These are phyloP conservation scores for Talaromyces funiculosus DNA, from an alignment of 2,329 filamentous ascomycete species.

Conservation along the genomic window DNA sequence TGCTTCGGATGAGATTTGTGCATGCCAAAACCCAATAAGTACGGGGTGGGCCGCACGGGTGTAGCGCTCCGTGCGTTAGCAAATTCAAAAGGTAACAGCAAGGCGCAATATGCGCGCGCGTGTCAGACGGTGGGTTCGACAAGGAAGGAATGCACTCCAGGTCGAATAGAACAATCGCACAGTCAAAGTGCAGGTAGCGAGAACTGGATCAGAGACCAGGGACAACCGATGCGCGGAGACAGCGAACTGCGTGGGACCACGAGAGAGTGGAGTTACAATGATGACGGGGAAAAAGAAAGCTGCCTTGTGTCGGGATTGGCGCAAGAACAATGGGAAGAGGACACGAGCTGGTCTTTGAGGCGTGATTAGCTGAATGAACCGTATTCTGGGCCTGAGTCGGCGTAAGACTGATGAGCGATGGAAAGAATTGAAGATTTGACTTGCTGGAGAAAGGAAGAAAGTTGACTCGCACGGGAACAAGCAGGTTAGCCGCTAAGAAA, in stretches of 20 bases:
- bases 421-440: not conserved
- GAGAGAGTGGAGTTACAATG: slow-evolving; percentile 13
- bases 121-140: not conserved
- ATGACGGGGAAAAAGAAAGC: not conserved
- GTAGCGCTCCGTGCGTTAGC: slow-evolving; percentile 10
- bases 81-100: slow-evolving; percentile 1
- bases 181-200: not conserved
- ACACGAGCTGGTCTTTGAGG: not conserved
- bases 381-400: not conserved
- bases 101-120: not conserved
- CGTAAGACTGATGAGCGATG: not conserved
- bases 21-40: slow-evolving; percentile 15
- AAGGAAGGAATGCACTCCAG: not conserved
- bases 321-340: not conserved
- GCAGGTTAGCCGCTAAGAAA: not conserved
- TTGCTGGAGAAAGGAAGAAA: not conserved
- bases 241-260: slow-evolving; percentile 9
- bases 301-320: not conserved
- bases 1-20: slow-evolving; percentile 25
- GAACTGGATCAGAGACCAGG: not conserved
- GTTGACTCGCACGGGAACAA: slow-evolving; percentile 5
- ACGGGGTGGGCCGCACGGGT: slow-evolving; percentile 12
- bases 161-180: not conserved
- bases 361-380: not conserved
- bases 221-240: slow-evolving; percentile 8